phyloP scores from a whole-genome alignment of 2,329 filamentous ascomycete species.

The Trichoderma brevicompactum region DNA sequence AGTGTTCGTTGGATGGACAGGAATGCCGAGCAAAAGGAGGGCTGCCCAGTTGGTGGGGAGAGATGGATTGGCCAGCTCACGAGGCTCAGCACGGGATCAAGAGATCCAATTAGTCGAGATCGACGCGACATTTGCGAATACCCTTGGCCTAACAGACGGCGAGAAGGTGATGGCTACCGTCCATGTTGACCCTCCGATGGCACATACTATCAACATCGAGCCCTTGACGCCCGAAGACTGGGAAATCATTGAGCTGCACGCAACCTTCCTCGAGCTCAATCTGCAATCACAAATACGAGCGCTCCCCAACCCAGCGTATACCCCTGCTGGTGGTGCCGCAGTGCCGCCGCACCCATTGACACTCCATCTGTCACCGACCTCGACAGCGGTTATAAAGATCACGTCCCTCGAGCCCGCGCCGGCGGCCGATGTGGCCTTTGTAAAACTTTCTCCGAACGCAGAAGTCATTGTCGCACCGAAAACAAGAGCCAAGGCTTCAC shows the following conservation, averaged over 20 bases:
- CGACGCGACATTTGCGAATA: slow-evolving; percentile 79
- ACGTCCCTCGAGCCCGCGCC: slow-evolving; percentile 79
- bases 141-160: slow-evolving; percentile 77
- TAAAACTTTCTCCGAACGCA: slow-evolving; percentile 89
- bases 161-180: slow-evolving; percentile 74
- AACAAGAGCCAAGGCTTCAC: slow-evolving; percentile 71
- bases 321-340: slow-evolving; percentile 53
- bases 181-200: slow-evolving; percentile 87
- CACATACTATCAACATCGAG: slow-evolving; percentile 95
- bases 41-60: slow-evolving; percentile 72
- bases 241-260: slow-evolving; percentile 98
- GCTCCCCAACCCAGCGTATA: slow-evolving; percentile 80
- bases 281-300: slow-evolving; percentile 91
- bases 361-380: slow-evolving; percentile 91
- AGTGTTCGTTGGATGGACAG: slow-evolving; percentile 93
- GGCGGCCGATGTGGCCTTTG: slow-evolving; percentile 72
- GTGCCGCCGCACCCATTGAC: slow-evolving; percentile 77
- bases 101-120: slow-evolving; percentile 81
- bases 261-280: slow-evolving; percentile 92
- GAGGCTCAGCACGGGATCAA: slow-evolving; percentile 69
- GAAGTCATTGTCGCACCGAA: slow-evolving; percentile 98
- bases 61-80: slow-evolving; percentile 68
- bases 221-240: slow-evolving; percentile 93
- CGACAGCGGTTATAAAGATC: slow-evolving; percentile 88
- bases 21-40: slow-evolving; percentile 91